A percentile compares a stretch with the other conserved stretches of the same genome.
Evolutionary conservation across 305 asterid species (phyloP).

Genomic region (Stenogyne calaminthoides): DNA sequence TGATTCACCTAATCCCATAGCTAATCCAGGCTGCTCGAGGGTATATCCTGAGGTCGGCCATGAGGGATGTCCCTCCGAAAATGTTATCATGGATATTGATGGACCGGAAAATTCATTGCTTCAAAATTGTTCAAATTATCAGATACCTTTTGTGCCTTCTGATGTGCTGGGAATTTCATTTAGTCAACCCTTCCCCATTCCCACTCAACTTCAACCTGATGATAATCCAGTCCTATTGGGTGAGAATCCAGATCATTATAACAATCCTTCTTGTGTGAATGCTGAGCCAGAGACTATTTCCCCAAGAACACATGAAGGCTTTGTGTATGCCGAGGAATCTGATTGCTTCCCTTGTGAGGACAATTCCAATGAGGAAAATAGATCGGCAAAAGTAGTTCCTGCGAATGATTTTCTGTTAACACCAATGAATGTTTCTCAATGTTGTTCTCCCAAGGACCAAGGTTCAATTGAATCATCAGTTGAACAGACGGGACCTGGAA

Average conservation of each 20-base stretch:
- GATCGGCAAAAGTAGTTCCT: conserved; percentile 52
- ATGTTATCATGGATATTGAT: conserved; percentile 25
- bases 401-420: conserved; percentile 56
- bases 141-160: conserved; percentile 30
- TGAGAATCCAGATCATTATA: conserved; percentile 43
- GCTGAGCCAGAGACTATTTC: conserved; percentile 41
- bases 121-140: conserved; percentile 30
- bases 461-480: conserved; percentile 29
- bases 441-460: conserved; percentile 44
- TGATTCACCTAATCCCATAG: conserved; percentile 28
- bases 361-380: conserved; percentile 43
- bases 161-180: conserved; percentile 31
- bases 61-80: conserved; percentile 48
- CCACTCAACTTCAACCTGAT: conserved; percentile 44
- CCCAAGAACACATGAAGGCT: conserved; percentile 43
- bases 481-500: conserved; percentile 58
- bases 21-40: conserved; percentile 23
- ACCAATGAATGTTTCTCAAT: conserved; percentile 41
- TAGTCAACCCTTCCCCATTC: conserved; percentile 40
- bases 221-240: conserved; percentile 42
- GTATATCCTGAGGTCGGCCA: conserved; percentile 41
- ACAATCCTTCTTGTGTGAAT: conserved; percentile 42
- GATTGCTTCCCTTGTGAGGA: conserved; percentile 44
- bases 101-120: conserved; percentile 28
- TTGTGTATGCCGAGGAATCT: conserved; percentile 41